Evolutionary conservation across 139 green algal species (phyloP).

Genomic region (Chlorella sp.): DNA sequence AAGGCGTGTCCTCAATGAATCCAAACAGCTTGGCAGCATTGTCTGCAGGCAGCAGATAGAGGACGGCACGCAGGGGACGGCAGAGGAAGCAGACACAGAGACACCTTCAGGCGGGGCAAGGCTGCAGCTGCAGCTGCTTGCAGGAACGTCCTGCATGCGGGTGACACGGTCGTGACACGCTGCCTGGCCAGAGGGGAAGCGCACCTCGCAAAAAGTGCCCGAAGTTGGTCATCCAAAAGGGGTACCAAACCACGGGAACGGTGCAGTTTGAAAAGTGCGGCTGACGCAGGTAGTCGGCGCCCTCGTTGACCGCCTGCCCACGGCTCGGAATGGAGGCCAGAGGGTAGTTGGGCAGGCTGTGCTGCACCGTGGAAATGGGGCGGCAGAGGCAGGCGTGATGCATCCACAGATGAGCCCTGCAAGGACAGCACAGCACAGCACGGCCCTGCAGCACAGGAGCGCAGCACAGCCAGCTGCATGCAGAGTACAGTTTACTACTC

Average conservation of each 20-base stretch:
- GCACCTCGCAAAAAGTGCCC: slow-evolving; percentile 13
- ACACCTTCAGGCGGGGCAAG: neutral
- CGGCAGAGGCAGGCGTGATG: neutral
- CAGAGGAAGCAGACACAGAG: neutral
- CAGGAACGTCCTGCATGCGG: neutral
- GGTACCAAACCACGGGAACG: slow-evolving; percentile 15
- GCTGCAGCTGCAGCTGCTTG: neutral
- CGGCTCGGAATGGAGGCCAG: neutral
- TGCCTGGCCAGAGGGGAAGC: no score
- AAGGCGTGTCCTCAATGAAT: neutral
- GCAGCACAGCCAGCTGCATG: neutral
- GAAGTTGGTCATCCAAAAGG: slow-evolving; percentile 32
- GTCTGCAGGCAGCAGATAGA: neutral
- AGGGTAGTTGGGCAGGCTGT: neutral
- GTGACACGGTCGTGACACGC: neutral
- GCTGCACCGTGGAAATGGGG: neutral
- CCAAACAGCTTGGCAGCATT: slow-evolving; percentile 23
- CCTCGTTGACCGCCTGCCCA: neutral
- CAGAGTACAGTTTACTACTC: neutral
- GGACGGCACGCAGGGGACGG: no score
- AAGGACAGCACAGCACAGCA: neutral
- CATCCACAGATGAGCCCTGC: no score
- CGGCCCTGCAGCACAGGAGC: no score
- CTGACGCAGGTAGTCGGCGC: neutral
- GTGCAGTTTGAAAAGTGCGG: slow-evolving; percentile 1